Evolutionary conservation across 2,329 filamentous ascomycete species (phyloP), one percentile per base, ranked within the genome.

Genomic region (Diaporthe sp.): DNA sequence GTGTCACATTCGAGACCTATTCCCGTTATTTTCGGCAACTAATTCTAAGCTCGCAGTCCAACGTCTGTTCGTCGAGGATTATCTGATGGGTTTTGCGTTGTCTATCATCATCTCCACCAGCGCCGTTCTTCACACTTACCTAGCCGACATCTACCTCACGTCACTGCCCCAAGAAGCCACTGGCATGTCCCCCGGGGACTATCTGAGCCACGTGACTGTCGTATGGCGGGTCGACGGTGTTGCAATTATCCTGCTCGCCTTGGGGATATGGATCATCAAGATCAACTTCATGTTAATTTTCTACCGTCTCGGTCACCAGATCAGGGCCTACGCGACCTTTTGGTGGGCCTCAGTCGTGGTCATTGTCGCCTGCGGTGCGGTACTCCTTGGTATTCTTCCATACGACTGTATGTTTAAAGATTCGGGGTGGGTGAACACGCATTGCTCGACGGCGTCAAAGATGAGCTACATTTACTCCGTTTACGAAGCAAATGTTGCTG

Each of bases 301-400:
- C 39, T 67, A 74, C 22, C 75, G 75, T 15, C 57, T 76, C 2
- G 75, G 75, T 1, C 12, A 39, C 34, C 15, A 58, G 3, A 65
- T 78, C 37, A 46, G 17, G 10, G 44, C n/a, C n/a, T 79, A 73
- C 31, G 25, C 55, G 19, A 75, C 76, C 13, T 34, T 67, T 1
- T 79, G 79, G 79, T 77, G 75, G 75, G 19, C 55, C 6, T 72
- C 74, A 12, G 28, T 74, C 8, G 12, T 71, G 8, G 49, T 77
- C 15, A 76, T 61, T 39, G 31, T 78, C 19, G 76, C 15, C 5
- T 72, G 74, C 68, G 62, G 39, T 17, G 25, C 53, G 17, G 72
- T 42, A 39, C 62, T 46, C 3, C 37, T 78, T 15, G 76, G 74
- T 9, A 55, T 79, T 5, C 8, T 74, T 13, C 58, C 67, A 5